These are phyloP conservation scores for Iodosphaeria phyllophila DNA, from an alignment of 2,329 filamentous ascomycete species.

Conservation along the genomic window DNA sequence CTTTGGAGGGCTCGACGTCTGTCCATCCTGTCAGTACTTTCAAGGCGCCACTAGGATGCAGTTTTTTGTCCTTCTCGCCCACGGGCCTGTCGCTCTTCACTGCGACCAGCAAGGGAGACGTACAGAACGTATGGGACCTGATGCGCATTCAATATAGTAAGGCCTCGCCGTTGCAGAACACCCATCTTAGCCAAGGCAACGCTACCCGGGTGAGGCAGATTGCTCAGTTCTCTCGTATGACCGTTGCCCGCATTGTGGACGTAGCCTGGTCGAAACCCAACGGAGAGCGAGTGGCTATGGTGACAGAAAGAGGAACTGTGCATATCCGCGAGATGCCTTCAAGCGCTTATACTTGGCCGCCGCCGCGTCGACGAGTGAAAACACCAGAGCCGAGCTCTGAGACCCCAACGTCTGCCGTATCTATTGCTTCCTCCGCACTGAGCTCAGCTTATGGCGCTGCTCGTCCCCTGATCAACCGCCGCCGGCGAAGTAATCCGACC, in stretches of 20 bases:
- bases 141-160: slow-evolving; percentile 45
- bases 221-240: slow-evolving; percentile 79
- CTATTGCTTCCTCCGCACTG: slow-evolving; percentile 51
- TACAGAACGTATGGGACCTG: slow-evolving; percentile 67
- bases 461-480: slow-evolving; percentile 35
- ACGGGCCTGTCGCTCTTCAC: slow-evolving; percentile 58
- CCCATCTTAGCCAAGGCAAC: slow-evolving; percentile 24
- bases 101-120: slow-evolving; percentile 67
- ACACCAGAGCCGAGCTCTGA: slow-evolving; percentile 27
- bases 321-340: slow-evolving; percentile 78
- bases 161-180: slow-evolving; percentile 36
- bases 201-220: slow-evolving; percentile 59
- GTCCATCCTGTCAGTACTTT: slow-evolving; percentile 54
- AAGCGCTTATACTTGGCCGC: slow-evolving; percentile 75
- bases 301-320: slow-evolving; percentile 88
- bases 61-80: slow-evolving; percentile 62
- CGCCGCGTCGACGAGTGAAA: slow-evolving; percentile 36
- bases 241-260: slow-evolving; percentile 76
- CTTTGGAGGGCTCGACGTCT: slow-evolving; percentile 29
- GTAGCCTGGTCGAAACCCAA: slow-evolving; percentile 72
- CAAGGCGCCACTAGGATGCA: slow-evolving; percentile 53
- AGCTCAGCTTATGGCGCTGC: slow-evolving; percentile 53
- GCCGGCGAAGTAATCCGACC: slow-evolving; percentile 30
- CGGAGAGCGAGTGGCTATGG: slow-evolving; percentile 68
- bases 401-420: slow-evolving; percentile 34